Percentiles rank a stretch among this genome's conserved stretches.
phyloP scores from a whole-genome alignment of 73 alveolate species.

The Uronychia binucleata region DNA sequence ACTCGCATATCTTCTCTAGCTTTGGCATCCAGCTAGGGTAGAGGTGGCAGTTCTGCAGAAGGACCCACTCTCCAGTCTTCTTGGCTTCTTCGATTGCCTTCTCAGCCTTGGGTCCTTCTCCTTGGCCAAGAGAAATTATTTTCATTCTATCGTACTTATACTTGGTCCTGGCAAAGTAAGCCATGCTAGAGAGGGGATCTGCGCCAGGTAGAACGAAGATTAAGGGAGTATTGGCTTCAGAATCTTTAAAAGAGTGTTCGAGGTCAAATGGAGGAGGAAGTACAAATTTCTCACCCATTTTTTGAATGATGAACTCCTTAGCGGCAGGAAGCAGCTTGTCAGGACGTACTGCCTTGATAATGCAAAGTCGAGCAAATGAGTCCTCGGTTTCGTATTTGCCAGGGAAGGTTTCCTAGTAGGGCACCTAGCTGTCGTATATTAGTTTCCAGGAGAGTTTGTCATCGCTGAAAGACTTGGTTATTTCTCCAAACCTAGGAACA shows the following conservation, averaged over 20 bases:
- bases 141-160: conserved; percentile 71
- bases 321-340: conserved; percentile 87
- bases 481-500: conserved; percentile 8
- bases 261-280: conserved; percentile 98
- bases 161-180: conserved; percentile 65
- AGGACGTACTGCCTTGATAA: conserved; percentile 87
- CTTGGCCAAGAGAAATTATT: conserved; percentile 95
- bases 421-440: conserved; percentile 76
- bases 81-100: conserved; percentile 71
- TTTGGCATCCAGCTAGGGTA: conserved; percentile 77
- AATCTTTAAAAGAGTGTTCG: conserved; percentile 93
- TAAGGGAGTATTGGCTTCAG: conserved; percentile 94
- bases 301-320: conserved; percentile 75
- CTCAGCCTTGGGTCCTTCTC: conserved; percentile 96
- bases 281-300: conserved; percentile 89
- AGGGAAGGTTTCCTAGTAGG: conserved; percentile 80
- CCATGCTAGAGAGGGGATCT: conserved; percentile 92
- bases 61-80: conserved; percentile 65
- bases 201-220: conserved; percentile 99
- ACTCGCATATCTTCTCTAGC: conserved; percentile 74
- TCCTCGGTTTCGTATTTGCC: conserved; percentile 66
- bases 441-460: conserved; percentile 66
- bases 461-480: conserved; percentile 28
- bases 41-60: conserved; percentile 67
- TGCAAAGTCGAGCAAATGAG: conserved; percentile 75